Base-by-base conservation (phyloP, 2,329 filamentous ascomycete species). In the Neonectria sp. region DNA sequence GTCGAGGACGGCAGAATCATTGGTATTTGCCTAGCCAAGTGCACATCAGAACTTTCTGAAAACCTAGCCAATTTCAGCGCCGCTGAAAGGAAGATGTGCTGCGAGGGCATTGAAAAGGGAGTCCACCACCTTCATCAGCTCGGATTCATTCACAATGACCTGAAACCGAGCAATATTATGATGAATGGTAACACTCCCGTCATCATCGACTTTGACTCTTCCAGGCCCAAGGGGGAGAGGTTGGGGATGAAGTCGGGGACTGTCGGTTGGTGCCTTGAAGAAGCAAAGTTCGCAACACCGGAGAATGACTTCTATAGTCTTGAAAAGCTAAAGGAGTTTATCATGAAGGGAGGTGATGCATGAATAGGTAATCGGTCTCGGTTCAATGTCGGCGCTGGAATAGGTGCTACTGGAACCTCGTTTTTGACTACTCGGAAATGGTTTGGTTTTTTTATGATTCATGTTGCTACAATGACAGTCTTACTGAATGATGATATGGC, bases 1-100 rank as follows among this genome's bases (percentile, higher is more conserved):
- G 57, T 59, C 9, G 24, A 40, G 11, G 52, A 24, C 35, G 52
- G 24, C 24, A 12, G 31, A n/a, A 55, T 55, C n/a, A 55, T 12
- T 21, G 52, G 29, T 4, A 17, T 55, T 8, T 40, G 52, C 33
- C 40, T 55, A 9, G 31, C 52, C 52, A 55, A 55, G 6, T 40
- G n/a, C 31, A 33, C 8, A 2, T 21, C 24, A 17, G 17, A 25
- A 13, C 52, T 55, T 21, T 11, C 12, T 12, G 33, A 55, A 11
- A 27, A 27, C 2, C 33, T 55, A 9, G 24, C 12, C n/a, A 6
- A 24, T 55, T 12, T 33, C 52, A 55, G 25, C 7, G 4, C n/a
- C 31, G 13, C 25, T 4, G 48, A 52, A 15, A 52, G 15, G 48
- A 31, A 15, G 8, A 17, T 17, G 25, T 29, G 17, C 48, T 52